phyloP scores from a whole-genome alignment of 139 green algal genomes.

The Nannochloris sp. region DNA sequence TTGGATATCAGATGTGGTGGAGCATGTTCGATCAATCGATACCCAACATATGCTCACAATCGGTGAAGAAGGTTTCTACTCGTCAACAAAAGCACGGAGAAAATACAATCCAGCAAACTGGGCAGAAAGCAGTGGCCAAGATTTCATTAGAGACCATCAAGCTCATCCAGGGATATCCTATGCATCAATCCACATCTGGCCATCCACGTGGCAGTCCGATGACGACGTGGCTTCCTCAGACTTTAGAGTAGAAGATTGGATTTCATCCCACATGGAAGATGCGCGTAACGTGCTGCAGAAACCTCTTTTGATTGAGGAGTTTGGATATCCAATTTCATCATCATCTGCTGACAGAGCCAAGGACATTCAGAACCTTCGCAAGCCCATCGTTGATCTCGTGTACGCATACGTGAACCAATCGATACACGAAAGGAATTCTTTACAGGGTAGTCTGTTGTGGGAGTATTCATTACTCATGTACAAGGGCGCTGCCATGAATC shows the following conservation, averaged over 20 bases:
- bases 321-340: conserved; percentile 14
- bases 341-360: no score
- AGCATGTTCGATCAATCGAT: conserved; percentile 36
- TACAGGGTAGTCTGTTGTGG: not conserved
- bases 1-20: conserved; percentile 37
- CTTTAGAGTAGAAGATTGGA: conserved; percentile 11
- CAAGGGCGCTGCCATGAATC: not conserved
- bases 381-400: not conserved
- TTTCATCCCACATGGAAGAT: conserved; percentile 28
- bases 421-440: not conserved
- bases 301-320: conserved; percentile 72
- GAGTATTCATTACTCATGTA: not conserved
- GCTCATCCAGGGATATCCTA: conserved; percentile 42
- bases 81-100: not conserved
- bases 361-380: not conserved
- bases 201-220: conserved; percentile 39
- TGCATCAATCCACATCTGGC: conserved; percentile 45
- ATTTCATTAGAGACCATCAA: conserved; percentile 39
- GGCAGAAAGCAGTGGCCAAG: conserved; percentile 35
- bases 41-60: conserved; percentile 46
- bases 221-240: conserved; percentile 2
- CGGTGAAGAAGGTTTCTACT: conserved; percentile 51
- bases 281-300: conserved; percentile 36
- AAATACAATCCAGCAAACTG: conserved; percentile 29
- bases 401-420: not conserved